phyloP scores from a whole-genome alignment of 2,329 filamentous ascomycete species.

The Neonectria ditissima region DNA sequence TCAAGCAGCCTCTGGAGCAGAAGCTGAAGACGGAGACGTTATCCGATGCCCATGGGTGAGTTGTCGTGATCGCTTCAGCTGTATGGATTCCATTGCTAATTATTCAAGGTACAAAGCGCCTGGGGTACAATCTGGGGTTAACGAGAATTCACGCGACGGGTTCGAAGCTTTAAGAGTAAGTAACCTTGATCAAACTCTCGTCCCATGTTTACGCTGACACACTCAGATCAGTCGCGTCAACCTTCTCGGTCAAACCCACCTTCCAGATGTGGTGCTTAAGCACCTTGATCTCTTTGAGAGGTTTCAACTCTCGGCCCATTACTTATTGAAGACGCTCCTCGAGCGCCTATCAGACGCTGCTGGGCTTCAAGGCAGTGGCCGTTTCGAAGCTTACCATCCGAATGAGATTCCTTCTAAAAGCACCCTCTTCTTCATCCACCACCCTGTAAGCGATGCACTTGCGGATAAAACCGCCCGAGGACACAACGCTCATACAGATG shows the following conservation, averaged over 20 bases:
- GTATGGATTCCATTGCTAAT: neutral
- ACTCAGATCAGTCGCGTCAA: neutral
- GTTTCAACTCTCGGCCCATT: conserved; percentile 44
- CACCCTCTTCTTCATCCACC: conserved; percentile 20
- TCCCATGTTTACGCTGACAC: neutral
- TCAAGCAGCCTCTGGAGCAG: conserved; percentile 12
- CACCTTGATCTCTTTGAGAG: conserved; percentile 4
- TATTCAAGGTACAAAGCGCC: neutral
- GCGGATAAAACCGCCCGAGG: conserved; percentile 17
- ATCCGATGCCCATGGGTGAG: conserved; percentile 10
- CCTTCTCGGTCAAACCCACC: neutral
- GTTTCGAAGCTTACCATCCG: neutral
- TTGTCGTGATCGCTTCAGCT: neutral
- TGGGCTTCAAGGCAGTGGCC: neutral
- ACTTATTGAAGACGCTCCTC: conserved; percentile 47
- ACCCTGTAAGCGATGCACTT: conserved; percentile 14
- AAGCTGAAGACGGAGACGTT: conserved; percentile 10
- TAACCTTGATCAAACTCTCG: neutral
- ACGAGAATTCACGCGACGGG: neutral
- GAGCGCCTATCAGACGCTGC: neutral
- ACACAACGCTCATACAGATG: conserved; percentile 17
- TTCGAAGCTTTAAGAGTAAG: neutral
- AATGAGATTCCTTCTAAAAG: conserved; percentile 5
- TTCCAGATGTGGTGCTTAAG: conserved; percentile 10
- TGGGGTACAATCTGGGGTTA: neutral